A percentile compares a stretch with the other conserved stretches of the same genome.
phyloP scores from a whole-genome alignment of 2,329 filamentous ascomycete species.

The Colletotrichum spinosum region DNA sequence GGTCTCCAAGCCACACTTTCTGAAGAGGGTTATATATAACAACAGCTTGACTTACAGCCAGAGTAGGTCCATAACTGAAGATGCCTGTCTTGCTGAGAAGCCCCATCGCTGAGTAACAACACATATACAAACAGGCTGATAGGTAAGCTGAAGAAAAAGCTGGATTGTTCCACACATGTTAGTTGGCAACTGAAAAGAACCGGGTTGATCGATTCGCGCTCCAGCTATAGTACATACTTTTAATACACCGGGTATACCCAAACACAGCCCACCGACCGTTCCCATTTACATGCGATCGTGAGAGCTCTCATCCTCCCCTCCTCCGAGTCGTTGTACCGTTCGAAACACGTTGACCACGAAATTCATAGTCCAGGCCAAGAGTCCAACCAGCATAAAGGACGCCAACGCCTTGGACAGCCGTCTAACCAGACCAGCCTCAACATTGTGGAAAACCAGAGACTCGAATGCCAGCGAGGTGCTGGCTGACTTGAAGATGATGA shows the following conservation, averaged over 20 bases:
- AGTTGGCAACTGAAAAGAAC: constrained; percentile 22
- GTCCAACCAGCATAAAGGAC: constrained; percentile 81
- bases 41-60: too few relatives aligned
- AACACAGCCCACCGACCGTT: background rate
- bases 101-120: too few relatives aligned
- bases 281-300: constrained; percentile 31
- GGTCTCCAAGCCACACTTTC: too few relatives aligned
- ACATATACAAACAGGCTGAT: too few relatives aligned
- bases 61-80: too few relatives aligned
- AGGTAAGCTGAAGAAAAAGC: too few relatives aligned
- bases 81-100: too few relatives aligned
- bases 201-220: constrained; percentile 7
- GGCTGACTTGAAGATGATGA: constrained; percentile 96
- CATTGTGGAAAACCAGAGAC: constrained; percentile 73
- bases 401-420: constrained; percentile 77
- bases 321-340: constrained; percentile 70
- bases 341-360: constrained; percentile 88
- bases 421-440: constrained; percentile 38
- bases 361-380: constrained; percentile 90
- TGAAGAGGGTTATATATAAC: too few relatives aligned
- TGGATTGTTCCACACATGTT: too few relatives aligned
- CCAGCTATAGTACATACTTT: constrained; percentile 34
- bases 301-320: constrained; percentile 57
- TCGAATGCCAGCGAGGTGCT: constrained; percentile 92
- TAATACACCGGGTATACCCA: constrained; percentile 36